These are phyloP conservation scores for Thelonectria discophora DNA, from an alignment of 2,329 filamentous ascomycete species.

Conservation along the genomic window DNA sequence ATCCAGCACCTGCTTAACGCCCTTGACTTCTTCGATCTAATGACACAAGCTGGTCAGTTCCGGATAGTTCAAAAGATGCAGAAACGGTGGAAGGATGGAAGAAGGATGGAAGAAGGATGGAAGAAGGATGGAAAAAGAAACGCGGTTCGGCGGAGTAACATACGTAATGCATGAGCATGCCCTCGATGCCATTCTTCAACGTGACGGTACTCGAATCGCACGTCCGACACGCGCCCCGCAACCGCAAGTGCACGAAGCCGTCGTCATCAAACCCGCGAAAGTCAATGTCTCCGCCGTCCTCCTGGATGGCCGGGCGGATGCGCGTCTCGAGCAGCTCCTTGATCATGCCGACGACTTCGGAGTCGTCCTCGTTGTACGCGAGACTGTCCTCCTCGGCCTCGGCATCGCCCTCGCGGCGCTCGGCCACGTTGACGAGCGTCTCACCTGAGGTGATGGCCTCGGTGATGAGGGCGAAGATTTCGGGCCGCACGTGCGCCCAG, in stretches of 20 bases:
- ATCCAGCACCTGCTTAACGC: constrained; percentile 89
- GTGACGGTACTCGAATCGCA: constrained; percentile 98
- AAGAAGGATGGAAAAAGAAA: not conserved
- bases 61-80: not conserved
- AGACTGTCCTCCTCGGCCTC: constrained; percentile 70
- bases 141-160: constrained; percentile 54
- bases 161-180: constrained; percentile 97
- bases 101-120: not conserved
- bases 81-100: too few species aligned
- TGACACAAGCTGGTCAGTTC: constrained; percentile 39
- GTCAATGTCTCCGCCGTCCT: constrained; percentile 97
- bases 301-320: constrained; percentile 94
- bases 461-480: constrained; percentile 94
- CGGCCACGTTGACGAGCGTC: constrained; percentile 77
- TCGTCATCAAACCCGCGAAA: constrained; percentile 85
- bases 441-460: constrained; percentile 88
- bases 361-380: constrained; percentile 87
- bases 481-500: constrained; percentile 95
- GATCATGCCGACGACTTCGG: constrained; percentile 97
- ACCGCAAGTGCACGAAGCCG: constrained; percentile 84
- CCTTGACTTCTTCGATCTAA: constrained; percentile 94
- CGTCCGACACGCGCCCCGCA: constrained; percentile 91
- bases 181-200: constrained; percentile 96
- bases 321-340: constrained; percentile 96
- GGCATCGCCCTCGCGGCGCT: constrained; percentile 64